Evolutionary conservation across 805 yeast species (phyloP).

Genomic region (Maudiozyma bulderi): DNA sequence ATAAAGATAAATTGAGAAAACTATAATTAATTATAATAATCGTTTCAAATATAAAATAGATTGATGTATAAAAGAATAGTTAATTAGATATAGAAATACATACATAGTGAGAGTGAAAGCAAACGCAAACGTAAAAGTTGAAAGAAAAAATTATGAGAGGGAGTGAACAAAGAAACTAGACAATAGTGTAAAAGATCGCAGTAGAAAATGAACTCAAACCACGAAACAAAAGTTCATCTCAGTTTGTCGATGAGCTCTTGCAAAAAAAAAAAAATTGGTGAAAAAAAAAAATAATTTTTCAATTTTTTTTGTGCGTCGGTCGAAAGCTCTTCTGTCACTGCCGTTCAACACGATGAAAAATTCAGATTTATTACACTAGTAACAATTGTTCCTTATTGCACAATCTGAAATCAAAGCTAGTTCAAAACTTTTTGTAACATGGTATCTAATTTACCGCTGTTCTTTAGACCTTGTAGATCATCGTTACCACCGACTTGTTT

Average conservation of each 20-base stretch:
- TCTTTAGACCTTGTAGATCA: conserved; percentile 65
- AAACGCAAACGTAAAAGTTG: no score
- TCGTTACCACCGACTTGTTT: conserved; percentile 94
- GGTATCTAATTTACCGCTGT: conserved; percentile 47
- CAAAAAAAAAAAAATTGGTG: neutral
- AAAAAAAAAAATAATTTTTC: neutral
- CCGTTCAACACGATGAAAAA: neutral
- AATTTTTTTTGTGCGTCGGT: conserved; percentile 1
- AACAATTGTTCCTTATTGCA: no score
- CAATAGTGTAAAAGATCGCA: neutral
- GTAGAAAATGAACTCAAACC: neutral
- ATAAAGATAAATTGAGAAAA: no score
- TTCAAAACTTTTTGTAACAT: conserved; percentile 14
- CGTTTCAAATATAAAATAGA: no score
- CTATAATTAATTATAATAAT: no score
- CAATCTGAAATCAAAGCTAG: no score
- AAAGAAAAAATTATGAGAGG: neutral
- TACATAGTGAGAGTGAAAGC: no score
- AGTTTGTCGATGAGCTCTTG: neutral
- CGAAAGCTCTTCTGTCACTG: neutral
- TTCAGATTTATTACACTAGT: no score
- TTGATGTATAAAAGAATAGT: no score
- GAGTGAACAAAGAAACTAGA: neutral
- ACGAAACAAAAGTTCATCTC: neutral
- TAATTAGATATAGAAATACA: no score